Conservation (phyloP, 306 rosid species). For the Quercus glauca region DNA sequence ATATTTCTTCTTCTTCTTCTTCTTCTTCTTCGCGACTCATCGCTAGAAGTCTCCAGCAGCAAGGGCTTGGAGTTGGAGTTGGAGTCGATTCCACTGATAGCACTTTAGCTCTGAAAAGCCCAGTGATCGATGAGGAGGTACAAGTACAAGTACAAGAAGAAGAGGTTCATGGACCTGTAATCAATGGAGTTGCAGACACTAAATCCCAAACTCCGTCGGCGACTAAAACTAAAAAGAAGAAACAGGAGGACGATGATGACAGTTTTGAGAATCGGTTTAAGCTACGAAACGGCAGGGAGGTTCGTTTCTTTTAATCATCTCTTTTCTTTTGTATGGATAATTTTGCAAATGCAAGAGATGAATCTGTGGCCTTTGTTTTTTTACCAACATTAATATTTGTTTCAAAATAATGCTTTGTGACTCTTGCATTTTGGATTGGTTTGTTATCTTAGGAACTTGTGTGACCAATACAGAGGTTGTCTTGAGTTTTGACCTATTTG, state of each 20-base stretch:
- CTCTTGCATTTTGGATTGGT: too few species aligned
- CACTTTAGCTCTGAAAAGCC: constrained; percentile 17
- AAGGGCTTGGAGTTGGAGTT: constrained; percentile 7
- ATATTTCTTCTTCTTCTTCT: too few species aligned
- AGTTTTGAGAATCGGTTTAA: constrained; percentile 59
- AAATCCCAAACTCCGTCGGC: constrained; percentile 10
- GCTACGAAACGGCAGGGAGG: constrained; percentile 87
- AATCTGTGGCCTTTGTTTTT: too few species aligned
- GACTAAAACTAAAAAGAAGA: constrained; percentile 27
- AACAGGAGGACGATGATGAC: constrained; percentile 46
- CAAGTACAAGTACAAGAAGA: background rate
- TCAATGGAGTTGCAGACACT: constrained; percentile 21
- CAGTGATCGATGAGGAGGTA: background rate
- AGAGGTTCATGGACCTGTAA: background rate
- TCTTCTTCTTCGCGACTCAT: constrained; percentile 1
- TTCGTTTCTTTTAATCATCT: constrained; percentile 1
- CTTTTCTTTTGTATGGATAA: background rate
- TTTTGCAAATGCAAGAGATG: too few species aligned
- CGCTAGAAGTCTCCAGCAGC: constrained; percentile 23
- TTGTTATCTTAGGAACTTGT: too few species aligned
- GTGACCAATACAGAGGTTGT: too few species aligned
- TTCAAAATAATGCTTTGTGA: too few species aligned
- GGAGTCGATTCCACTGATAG: constrained; percentile 15
- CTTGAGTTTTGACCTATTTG: too few species aligned
- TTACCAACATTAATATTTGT: too few species aligned